These are phyloP conservation scores for Candida takata DNA, from an alignment of 805 yeast species.

Conservation along the genomic window DNA sequence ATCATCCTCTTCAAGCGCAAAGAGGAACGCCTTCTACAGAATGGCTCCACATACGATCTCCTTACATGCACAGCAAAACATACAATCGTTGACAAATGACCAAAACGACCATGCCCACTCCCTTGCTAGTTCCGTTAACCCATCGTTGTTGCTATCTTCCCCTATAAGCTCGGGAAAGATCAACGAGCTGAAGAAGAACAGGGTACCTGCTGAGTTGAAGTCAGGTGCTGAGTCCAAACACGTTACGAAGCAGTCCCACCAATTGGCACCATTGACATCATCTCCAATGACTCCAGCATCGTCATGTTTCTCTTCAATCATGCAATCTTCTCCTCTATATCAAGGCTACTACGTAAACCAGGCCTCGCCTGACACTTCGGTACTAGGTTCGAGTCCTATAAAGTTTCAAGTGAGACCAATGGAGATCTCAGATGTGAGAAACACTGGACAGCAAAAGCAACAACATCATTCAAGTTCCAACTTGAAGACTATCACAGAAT, in stretches of 20 bases:
- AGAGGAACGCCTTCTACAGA: constrained; percentile 5
- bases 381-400: constrained; percentile 18
- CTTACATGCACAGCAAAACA: constrained; percentile 16
- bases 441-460: too few relatives aligned
- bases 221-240: neutral
- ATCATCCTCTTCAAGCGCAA: constrained; percentile 4
- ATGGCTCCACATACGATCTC: constrained; percentile 11
- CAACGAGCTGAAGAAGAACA: constrained; percentile 11
- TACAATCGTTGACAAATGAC: constrained; percentile 14
- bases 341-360: constrained; percentile 23
- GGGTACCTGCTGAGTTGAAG: constrained; percentile 5
- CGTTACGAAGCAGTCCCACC: neutral
- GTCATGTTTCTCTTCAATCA: constrained; percentile 24
- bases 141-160: constrained; percentile 22
- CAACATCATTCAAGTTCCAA: too few relatives aligned
- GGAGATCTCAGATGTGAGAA: constrained; percentile 10
- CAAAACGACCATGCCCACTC: neutral
- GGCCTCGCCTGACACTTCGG: constrained; percentile 17
- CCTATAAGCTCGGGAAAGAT: constrained; percentile 17
- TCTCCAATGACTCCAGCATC: constrained; percentile 24
- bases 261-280: constrained; percentile 11
- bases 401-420: constrained; percentile 22
- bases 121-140: constrained; percentile 19
- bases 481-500: constrained; percentile 4
- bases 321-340: constrained; percentile 25